Base-by-base conservation (phyloP, 805 yeast species). In the Torulaspora microellipsoides region DNA sequence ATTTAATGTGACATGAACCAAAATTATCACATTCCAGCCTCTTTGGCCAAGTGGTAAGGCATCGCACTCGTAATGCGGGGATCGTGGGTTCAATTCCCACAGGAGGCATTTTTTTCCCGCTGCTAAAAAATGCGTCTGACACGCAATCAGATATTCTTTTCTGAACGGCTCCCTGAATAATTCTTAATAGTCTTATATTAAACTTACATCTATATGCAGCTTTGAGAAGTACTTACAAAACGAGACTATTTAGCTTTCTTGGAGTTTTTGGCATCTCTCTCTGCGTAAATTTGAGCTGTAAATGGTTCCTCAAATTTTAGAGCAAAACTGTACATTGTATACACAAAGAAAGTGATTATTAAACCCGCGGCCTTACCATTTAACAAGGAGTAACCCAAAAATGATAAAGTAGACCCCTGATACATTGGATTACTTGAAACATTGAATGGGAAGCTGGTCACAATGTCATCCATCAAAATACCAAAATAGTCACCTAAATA, bases 401-500 rank as follows among this genome's bases (percentile, higher is more conserved):
- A 93, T 40, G 95, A 81, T 53, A 91, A 69, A 15, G 90, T 78
- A 8, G 95, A 85, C 12, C 99, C 99, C 60, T 85, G 83, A 67
- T 93, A 93, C 99, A 93, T 93, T 52, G 99, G 99, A 66, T 93
- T 91, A 59, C 88, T 83, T 51, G 82, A 76, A 44, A 90, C 79
- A 57, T 82, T 90, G 76, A 93, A 93, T 12, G 99, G 99, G 76
- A 93, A 93, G 1, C 85, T 81, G 13, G 91, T 83, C 47, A 93
- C 96, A 60, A 95, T 77, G 51, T 85, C 78, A 49, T 82, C 81
- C 93, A 91, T 93, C 56, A 93, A 75, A 57, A 93, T 90, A 1
- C 98, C 98, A 67, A 93, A 93, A 69, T 93, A 95, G 66, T 93
- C 99, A 34, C 99, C 99, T 48, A 93, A 69, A 60, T 93, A 93